These are phyloP conservation scores for Fusarium nodosum DNA, from an alignment of 2,329 filamentous ascomycete genomes.

Conservation along the genomic window DNA sequence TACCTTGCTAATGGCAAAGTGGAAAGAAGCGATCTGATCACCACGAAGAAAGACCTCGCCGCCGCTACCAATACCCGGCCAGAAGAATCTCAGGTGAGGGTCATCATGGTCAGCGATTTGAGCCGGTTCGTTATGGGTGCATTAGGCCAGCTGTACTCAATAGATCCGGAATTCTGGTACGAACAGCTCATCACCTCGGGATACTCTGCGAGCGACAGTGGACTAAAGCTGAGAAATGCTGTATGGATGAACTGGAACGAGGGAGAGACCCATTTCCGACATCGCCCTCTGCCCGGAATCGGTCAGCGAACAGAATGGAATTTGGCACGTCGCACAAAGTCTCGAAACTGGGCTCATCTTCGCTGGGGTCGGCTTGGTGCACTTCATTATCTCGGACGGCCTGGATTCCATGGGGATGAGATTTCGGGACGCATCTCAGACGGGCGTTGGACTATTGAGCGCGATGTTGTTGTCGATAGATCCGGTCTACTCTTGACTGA, in stretches of 20 bases:
- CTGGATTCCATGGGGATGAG: conserved; percentile 24
- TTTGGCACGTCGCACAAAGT: conserved; percentile 1
- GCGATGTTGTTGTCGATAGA: conserved; percentile 24
- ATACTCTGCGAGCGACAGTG: conserved; percentile 49
- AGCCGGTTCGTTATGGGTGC: conserved; percentile 52
- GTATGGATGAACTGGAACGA: conserved; percentile 51
- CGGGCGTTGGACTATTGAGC: conserved; percentile 27
- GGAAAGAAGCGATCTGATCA: conserved; percentile 7
- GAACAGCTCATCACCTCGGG: conserved; percentile 50
- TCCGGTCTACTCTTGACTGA: conserved; percentile 20
- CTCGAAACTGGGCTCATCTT: conserved; percentile 17
- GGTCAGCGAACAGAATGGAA: conserved; percentile 31
- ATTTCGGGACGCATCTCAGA: conserved; percentile 23
- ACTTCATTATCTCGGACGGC: conserved; percentile 19
- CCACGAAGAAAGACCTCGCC: conserved; percentile 21
- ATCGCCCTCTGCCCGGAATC: conserved; percentile 17
- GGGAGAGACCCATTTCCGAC: conserved; percentile 41
- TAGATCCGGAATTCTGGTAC: conserved; percentile 52
- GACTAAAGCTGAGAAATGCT: conserved; percentile 49
- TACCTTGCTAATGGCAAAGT: conserved; percentile 5
- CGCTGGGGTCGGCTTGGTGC: conserved; percentile 28
- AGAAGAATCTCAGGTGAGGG: conserved; percentile 32
- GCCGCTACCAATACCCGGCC: conserved; percentile 9
- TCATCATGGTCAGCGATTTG: conserved; percentile 49
- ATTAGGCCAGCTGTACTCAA: conserved; percentile 46